phyloP scores from a whole-genome alignment of 208 protist species.

The Leishmania braziliensis region DNA sequence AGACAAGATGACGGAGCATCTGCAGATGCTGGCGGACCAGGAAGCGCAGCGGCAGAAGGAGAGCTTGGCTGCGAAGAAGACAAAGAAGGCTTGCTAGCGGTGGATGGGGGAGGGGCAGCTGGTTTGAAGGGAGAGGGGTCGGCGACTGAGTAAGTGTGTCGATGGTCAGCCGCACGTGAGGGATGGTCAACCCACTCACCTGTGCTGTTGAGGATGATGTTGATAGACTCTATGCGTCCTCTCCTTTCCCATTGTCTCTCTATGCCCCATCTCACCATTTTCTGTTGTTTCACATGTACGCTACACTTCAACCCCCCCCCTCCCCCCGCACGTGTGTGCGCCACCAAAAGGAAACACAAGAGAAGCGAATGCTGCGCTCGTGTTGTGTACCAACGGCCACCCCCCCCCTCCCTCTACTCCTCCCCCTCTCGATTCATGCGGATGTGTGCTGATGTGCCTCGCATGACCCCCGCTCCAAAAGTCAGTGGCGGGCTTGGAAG shows the following conservation, averaged over 20 bases:
- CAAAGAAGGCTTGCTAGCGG: conserved; percentile 17
- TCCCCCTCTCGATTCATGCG: not conserved
- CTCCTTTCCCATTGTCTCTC: not conserved
- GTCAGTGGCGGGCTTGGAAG: not conserved
- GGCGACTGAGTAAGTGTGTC: not conserved
- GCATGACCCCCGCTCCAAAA: not conserved
- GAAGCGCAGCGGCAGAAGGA: conserved; percentile 62
- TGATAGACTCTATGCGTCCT: not conserved
- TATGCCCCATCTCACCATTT: not conserved
- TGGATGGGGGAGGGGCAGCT: not conserved
- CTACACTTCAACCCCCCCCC: not conserved
- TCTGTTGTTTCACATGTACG: not conserved
- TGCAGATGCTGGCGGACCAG: conserved; percentile 73
- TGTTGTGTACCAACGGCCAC: not conserved
- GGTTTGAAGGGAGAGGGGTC: not conserved
- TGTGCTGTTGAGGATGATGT: not conserved
- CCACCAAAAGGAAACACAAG: not conserved
- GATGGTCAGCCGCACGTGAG: not conserved
- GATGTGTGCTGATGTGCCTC: not conserved
- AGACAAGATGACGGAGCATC: conserved; percentile 59
- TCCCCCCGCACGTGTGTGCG: no score
- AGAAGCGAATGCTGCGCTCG: not conserved
- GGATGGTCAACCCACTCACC: not conserved
- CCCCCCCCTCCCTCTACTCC: not conserved
- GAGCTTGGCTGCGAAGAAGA: conserved; percentile 25